Evolutionary conservation across 768 basidiomycete genomes (phyloP).

Genomic region (Tylopilus subfusipes): DNA sequence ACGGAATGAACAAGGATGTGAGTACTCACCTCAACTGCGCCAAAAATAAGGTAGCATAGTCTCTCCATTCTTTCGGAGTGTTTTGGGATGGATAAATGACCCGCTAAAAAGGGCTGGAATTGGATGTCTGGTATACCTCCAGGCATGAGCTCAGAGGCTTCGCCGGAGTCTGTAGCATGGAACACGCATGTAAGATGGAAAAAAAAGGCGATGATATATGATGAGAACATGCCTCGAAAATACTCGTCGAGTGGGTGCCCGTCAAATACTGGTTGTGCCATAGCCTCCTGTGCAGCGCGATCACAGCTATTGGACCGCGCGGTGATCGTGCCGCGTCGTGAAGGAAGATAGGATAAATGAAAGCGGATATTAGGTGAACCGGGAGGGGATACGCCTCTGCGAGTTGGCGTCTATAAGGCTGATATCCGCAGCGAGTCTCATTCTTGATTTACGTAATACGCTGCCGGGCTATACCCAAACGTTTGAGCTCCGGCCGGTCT

Average conservation of each 20-base stretch:
- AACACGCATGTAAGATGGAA: constrained; percentile 10
- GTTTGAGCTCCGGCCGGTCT: too few species aligned
- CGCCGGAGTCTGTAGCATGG: constrained; percentile 52
- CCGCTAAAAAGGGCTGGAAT: constrained; percentile 17
- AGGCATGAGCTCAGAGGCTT: constrained; percentile 53
- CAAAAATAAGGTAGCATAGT: constrained; percentile 24
- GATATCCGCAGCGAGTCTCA: too few species aligned
- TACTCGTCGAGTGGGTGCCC: constrained; percentile 75
- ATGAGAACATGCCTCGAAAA: constrained; percentile 48
- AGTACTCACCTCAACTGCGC: constrained; percentile 37
- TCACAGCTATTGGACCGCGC: constrained; percentile 16
- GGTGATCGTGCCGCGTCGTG: constrained; percentile 21
- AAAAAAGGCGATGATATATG: neutral
- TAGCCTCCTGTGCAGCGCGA: constrained; percentile 27
- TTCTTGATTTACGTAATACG: too few species aligned
- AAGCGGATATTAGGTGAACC: constrained; percentile 22
- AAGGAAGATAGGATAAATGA: constrained; percentile 7
- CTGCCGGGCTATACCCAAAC: too few species aligned
- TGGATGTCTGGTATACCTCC: constrained; percentile 43
- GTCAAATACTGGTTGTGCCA: constrained; percentile 78
- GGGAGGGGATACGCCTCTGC: neutral
- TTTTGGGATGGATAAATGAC: constrained; percentile 4
- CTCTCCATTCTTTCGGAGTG: constrained; percentile 28
- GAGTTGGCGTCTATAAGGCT: too few species aligned
- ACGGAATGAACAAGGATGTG: constrained; percentile 9